phyloP scores from a whole-genome alignment of 2,329 filamentous ascomycete genomes.

The Ilyonectria destructans region DNA sequence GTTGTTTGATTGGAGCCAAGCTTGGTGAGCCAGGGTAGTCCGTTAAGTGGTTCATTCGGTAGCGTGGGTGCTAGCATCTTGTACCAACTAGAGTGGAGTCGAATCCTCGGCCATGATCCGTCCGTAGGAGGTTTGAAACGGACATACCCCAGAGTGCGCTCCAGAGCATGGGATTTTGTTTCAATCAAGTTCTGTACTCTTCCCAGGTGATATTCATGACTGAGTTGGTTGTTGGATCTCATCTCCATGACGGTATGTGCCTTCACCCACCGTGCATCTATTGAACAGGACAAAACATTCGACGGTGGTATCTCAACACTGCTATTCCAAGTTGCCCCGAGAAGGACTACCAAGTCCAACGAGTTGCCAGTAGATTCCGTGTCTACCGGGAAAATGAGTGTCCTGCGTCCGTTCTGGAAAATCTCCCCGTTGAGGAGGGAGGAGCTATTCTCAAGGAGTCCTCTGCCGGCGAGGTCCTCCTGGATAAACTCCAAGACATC shows the following conservation, averaged over 20 bases:
- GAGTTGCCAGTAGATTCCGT: background rate
- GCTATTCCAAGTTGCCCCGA: background rate
- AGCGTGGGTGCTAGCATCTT: background rate
- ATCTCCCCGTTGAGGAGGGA: background rate
- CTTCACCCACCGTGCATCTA: conserved; percentile 3
- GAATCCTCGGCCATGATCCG: conserved; percentile 1
- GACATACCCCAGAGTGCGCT: background rate
- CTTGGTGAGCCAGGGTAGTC: background rate
- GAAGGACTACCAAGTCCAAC: background rate
- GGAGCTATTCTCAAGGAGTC: background rate
- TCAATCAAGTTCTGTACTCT: conserved; percentile 20
- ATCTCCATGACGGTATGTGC: background rate
- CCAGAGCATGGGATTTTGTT: background rate
- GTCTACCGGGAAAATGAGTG: conserved; percentile 7
- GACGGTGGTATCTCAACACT: background rate
- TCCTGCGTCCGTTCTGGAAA: conserved; percentile 10
- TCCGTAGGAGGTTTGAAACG: background rate
- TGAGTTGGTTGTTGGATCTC: background rate
- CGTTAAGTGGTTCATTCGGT: background rate
- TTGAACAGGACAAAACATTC: conserved; percentile 8
- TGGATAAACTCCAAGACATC: conserved; percentile 1
- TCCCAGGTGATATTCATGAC: conserved; percentile 5
- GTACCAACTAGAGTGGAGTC: conserved; percentile 1
- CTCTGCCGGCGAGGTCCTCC: conserved; percentile 2
- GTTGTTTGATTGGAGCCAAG: conserved; percentile 1